These are phyloP conservation scores for Phalaenopsis equestris DNA, from an alignment of 106 monocot species.

Conservation along the genomic window DNA sequence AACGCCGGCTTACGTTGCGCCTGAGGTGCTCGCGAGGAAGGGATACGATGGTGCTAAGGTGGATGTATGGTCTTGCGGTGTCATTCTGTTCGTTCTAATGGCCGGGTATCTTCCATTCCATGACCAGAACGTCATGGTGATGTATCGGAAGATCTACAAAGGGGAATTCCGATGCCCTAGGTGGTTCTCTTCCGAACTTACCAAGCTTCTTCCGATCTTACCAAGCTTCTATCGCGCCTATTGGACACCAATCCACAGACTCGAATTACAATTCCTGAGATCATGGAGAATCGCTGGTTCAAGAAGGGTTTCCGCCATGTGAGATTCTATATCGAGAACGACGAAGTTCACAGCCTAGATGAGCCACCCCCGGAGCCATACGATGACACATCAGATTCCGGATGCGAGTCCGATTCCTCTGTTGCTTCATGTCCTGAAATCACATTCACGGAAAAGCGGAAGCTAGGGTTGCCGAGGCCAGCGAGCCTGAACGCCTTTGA, in stretches of 20 bases:
- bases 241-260: slow-evolving; percentile 32
- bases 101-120: slow-evolving; percentile 42
- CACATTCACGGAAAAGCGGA: not conserved
- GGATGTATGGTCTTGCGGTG: slow-evolving; percentile 40
- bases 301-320: slow-evolving; percentile 37
- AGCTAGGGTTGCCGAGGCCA: slow-evolving; percentile 9
- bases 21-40: slow-evolving; percentile 28
- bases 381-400: slow-evolving; percentile 16
- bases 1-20: slow-evolving; percentile 46
- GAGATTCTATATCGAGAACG: slow-evolving; percentile 40
- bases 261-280: slow-evolving; percentile 30
- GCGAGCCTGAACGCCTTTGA: slow-evolving; percentile 16
- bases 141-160: slow-evolving; percentile 42
- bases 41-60: slow-evolving; percentile 46
- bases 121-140: slow-evolving; percentile 30
- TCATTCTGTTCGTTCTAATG: slow-evolving; percentile 43
- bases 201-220: slow-evolving; percentile 24
- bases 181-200: slow-evolving; percentile 41
- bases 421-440: slow-evolving; percentile 6
- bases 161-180: slow-evolving; percentile 41
- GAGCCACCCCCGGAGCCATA: not conserved
- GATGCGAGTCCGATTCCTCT: slow-evolving; percentile 19
- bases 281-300: slow-evolving; percentile 49
- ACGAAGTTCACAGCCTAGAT: slow-evolving; percentile 25
- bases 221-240: slow-evolving; percentile 19